These are phyloP conservation scores for Emergomyces orientalis DNA, from an alignment of 2,329 filamentous ascomycete genomes.

Conservation along the genomic window DNA sequence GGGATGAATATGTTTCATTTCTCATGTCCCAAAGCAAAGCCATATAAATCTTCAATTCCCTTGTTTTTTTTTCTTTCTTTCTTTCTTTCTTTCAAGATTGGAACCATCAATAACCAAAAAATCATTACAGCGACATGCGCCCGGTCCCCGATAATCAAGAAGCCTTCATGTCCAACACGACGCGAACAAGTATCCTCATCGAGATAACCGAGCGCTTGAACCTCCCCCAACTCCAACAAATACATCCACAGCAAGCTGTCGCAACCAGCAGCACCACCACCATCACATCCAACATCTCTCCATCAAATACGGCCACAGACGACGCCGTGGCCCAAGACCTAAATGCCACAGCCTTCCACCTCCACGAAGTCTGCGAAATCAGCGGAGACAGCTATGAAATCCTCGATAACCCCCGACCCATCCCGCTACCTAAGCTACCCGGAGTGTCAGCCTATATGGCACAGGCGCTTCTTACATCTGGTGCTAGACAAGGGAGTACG, in stretches of 20 bases:
- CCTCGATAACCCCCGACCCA: slow-evolving; percentile 54
- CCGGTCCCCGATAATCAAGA: slow-evolving; percentile 57
- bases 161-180: slow-evolving; percentile 75
- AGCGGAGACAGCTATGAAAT: slow-evolving; percentile 57
- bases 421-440: slow-evolving; percentile 45
- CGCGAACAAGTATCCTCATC: slow-evolving; percentile 79
- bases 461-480: slow-evolving; percentile 18
- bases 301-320: slow-evolving; percentile 21
- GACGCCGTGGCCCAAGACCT: slow-evolving; percentile 54
- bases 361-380: slow-evolving; percentile 59
- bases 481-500: not conserved
- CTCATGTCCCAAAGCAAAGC: not conserved
- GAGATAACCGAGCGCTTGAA: slow-evolving; percentile 77
- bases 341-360: slow-evolving; percentile 58
- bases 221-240: slow-evolving; percentile 15
- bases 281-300: not conserved
- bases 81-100: no score
- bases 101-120: not conserved
- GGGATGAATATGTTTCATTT: not conserved
- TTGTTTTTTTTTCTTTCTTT: not conserved
- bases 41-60: no score
- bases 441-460: slow-evolving; percentile 13
- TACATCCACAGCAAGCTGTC: slow-evolving; percentile 13
- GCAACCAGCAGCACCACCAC: not conserved
- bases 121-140: slow-evolving; percentile 16